Evolutionary conservation across 1,284 basidiomycete genomes (phyloP), one percentile per base, ranked within the genome.

Genomic region (Pyrrhoderma lamaoense): DNA sequence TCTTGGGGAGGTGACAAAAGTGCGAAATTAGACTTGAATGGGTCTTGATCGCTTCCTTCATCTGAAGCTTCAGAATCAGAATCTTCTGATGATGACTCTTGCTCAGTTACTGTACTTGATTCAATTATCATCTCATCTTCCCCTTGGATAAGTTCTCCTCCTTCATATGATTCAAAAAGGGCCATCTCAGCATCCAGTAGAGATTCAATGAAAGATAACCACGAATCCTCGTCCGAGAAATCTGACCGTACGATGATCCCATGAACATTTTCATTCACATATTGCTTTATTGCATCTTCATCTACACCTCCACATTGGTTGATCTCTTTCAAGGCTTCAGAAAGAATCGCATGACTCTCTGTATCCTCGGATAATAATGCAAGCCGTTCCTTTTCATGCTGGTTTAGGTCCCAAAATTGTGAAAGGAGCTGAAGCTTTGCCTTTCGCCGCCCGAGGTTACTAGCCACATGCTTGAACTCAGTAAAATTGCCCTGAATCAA

Each of bases 181-280:
- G 78, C 76, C 54, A 69, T 68, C 62, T 85, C 78, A 40, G 73
- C 70, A 43, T 69, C 71, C 45, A 70, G 67, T 8, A 89, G 65
- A 55, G 71, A 70, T 14, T 60, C 58, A 52, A 64, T 66, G 63
- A 88, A 85, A 1, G 61, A 57, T 18, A 66, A 59, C 85, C 85
- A 89, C 2, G 84, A 77, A 3, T 66, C 66, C 34, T 86, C 81
- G 60, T 85, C 67, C 1, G 77, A 70, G 60, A 75, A 86, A 61
- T 89, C 82, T 4, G 85, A 80, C 46, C 85, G 77, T 16, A 88
- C 62, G 40, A 88, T 62, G 53, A 88, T 61, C 16, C 85, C 85
- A 35, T 71, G 59, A 11, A 66, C 67, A 0, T 62, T 62, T 3
- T 59, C 63, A 45, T 34, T 31, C n/a, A n/a, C n/a, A n/a, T n/a